A percentile compares a stretch with the other conserved stretches of the same genome.
These are phyloP conservation scores for Rhizophagus sp. DNA, from an alignment of 192 early-diverging fungal genomes.

Conservation along the genomic window DNA sequence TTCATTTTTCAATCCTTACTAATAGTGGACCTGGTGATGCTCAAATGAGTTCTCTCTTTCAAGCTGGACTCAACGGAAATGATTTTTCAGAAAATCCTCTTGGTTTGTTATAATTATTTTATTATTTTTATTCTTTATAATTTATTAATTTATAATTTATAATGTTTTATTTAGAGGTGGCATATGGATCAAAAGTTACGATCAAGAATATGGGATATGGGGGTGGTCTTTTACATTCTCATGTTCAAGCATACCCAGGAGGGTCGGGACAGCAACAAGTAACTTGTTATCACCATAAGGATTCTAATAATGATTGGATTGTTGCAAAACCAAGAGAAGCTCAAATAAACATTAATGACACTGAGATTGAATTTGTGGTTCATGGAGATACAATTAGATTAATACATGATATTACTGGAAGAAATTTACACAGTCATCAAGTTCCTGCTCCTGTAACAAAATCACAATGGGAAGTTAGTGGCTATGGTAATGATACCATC, in stretches of 20 bases:
- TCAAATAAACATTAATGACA: slow-evolving; percentile 31
- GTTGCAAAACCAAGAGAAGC: slow-evolving; percentile 59
- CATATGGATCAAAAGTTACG: slow-evolving; percentile 87
- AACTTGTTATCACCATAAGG: slow-evolving; percentile 92
- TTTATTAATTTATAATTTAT: slow-evolving; percentile 4
- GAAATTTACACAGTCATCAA: slow-evolving; percentile 86
- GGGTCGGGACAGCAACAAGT: slow-evolving; percentile 97
- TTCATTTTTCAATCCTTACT: slow-evolving; percentile 89
- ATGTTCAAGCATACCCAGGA: slow-evolving; percentile 81
- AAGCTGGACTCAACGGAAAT: slow-evolving; percentile 83
- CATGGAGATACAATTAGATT: slow-evolving; percentile 84
- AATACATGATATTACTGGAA: slow-evolving; percentile 66
- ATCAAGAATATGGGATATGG: slow-evolving; percentile 84
- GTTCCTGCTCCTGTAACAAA: slow-evolving; percentile 76
- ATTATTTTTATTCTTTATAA: background rate
- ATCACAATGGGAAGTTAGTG: slow-evolving; percentile 83
- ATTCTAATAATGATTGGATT: slow-evolving; percentile 91
- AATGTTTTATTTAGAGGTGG: slow-evolving; percentile 64
- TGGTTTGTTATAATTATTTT: slow-evolving; percentile 41
- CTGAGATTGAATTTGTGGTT: slow-evolving; percentile 60
- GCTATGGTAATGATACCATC: slow-evolving; percentile 76
- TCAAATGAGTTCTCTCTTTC: slow-evolving; percentile 97
- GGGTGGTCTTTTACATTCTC: slow-evolving; percentile 93
- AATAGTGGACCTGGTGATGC: slow-evolving; percentile 85
- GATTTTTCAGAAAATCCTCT: slow-evolving; percentile 79